Evolutionary conservation across 2,329 filamentous ascomycete genomes (phyloP), one percentile per base, ranked within the genome.

Genomic region (Calonectria naviculata): DNA sequence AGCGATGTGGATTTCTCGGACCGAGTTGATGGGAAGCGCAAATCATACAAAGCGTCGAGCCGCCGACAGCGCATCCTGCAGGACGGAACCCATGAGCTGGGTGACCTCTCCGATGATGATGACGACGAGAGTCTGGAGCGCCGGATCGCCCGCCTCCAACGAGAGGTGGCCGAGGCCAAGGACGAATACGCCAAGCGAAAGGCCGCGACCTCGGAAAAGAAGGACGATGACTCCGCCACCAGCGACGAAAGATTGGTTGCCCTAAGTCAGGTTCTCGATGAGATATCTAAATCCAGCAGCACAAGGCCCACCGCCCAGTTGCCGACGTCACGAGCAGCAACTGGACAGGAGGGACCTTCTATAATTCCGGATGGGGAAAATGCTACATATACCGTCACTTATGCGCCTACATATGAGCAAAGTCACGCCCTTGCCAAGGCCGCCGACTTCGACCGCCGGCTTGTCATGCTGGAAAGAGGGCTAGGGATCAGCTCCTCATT

Each of bases 1-100:
- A 89, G 89, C 63, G 91, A 93, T 26, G 94, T 93, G 28, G 94
- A 98, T 83, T 97, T 98, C 82, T 97, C 95, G 3, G 95, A 98
- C 83, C 93, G 95, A 65, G 92, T 98, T 42, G 92, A 91, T 70
- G 91, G 91, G 56, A 96, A 96, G 82, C 90, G 94, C 73, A 94
- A 93, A 83, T 94, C 94, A 28, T 98, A 98, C 85, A 92, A 91
- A 75, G 92, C 92, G 41, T 92, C 93, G 8, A 94, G 89, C 58
- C 89, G 93, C 61, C 89, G 91, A 70, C 89, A 92, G 73, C 88
- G 90, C 64, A 88, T 91, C 68, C 84, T 91, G 47, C 85, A 91
- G 67, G 89, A 92, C 74, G 91, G 90, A 8, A 91, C 89, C 2
- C 88, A 92, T 76, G 91, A 93, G 77, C 85, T 93, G 21, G 94